Evolutionary conservation across 1,139 yeast species (phyloP).

Genomic region (Yamadazyma conglobata): DNA sequence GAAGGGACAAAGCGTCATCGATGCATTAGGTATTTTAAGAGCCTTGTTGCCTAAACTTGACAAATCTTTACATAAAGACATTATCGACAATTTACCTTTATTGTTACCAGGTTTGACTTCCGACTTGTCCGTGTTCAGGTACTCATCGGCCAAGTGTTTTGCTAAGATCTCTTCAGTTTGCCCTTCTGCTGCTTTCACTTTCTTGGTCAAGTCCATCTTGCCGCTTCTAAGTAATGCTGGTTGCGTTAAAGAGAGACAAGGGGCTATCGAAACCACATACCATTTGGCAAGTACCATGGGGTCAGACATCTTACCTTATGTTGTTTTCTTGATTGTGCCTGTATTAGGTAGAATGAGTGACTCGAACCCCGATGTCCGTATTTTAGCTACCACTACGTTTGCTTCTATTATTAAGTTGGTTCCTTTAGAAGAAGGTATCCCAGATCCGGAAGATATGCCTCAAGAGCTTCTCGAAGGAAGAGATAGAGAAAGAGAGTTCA

Average conservation of each 20-base stretch:
- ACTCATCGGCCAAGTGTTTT: slow-evolving; percentile 86
- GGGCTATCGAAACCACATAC: slow-evolving; percentile 88
- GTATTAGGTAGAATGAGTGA: slow-evolving; percentile 98
- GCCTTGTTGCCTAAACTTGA: slow-evolving; percentile 69
- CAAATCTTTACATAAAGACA: slow-evolving; percentile 42
- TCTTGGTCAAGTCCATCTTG: slow-evolving; percentile 69
- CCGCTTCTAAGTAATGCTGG: slow-evolving; percentile 83
- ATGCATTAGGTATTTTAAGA: slow-evolving; percentile 77
- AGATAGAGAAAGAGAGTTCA: slow-evolving; percentile 90
- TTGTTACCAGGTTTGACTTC: slow-evolving; percentile 66
- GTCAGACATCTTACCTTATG: slow-evolving; percentile 83
- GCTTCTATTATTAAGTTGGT: slow-evolving; percentile 94
- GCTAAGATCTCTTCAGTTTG: slow-evolving; percentile 76
- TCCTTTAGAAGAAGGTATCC: slow-evolving; percentile 96
- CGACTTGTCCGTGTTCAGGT: slow-evolving; percentile 74
- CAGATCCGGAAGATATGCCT: slow-evolving; percentile 94
- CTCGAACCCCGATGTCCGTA: slow-evolving; percentile 82
- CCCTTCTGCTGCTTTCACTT: slow-evolving; percentile 74
- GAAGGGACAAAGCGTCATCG: slow-evolving; percentile 79
- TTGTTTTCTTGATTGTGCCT: slow-evolving; percentile 93
- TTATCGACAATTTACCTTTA: slow-evolving; percentile 45
- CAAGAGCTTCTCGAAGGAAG: slow-evolving; percentile 79
- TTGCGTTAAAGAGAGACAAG: slow-evolving; percentile 78
- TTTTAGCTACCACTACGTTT: slow-evolving; percentile 91
- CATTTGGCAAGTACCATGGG: slow-evolving; percentile 88